These are phyloP conservation scores for Backusella circina DNA, from an alignment of 192 early-diverging fungal species.

Conservation along the genomic window DNA sequence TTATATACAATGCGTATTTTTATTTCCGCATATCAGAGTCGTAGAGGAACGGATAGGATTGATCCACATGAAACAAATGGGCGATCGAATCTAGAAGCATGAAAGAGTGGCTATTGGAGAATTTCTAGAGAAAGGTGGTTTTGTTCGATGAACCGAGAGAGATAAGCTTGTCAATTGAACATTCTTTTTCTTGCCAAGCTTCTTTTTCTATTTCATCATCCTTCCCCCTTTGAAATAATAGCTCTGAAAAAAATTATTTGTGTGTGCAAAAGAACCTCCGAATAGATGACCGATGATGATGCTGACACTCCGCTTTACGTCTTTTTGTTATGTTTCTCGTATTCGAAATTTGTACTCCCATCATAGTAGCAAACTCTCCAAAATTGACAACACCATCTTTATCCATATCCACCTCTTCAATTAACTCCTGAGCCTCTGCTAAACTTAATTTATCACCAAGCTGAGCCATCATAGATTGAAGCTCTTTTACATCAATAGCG, in stretches of 20 bases:
- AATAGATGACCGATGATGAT: conserved; percentile 14
- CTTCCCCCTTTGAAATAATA: no score
- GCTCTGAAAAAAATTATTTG: no score
- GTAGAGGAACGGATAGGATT: not conserved
- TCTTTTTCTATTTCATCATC: no score
- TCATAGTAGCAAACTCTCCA: conserved; percentile 34
- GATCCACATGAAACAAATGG: not conserved
- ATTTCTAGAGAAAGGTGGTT: not conserved
- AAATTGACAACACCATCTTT: conserved; percentile 35
- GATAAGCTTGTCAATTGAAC: no score
- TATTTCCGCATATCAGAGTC: no score
- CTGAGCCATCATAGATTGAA: conserved; percentile 26
- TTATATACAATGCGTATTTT: not conserved
- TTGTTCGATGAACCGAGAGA: no score
- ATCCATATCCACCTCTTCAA: conserved; percentile 25
- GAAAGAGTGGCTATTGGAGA: no score
- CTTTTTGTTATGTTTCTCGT: not conserved
- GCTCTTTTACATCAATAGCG: conserved; percentile 20
- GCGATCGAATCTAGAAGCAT: not conserved
- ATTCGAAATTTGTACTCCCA: conserved; percentile 10
- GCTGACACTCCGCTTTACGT: not conserved
- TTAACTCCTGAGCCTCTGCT: conserved; percentile 26
- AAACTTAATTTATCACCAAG: conserved; percentile 26
- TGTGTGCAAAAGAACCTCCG: conserved; percentile 3
- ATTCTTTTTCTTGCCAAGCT: not conserved